Percentiles rank a stretch among this genome's conserved stretches.
phyloP scores from a whole-genome alignment of 208 protist species.

The Vickermania ingenoplastis region DNA sequence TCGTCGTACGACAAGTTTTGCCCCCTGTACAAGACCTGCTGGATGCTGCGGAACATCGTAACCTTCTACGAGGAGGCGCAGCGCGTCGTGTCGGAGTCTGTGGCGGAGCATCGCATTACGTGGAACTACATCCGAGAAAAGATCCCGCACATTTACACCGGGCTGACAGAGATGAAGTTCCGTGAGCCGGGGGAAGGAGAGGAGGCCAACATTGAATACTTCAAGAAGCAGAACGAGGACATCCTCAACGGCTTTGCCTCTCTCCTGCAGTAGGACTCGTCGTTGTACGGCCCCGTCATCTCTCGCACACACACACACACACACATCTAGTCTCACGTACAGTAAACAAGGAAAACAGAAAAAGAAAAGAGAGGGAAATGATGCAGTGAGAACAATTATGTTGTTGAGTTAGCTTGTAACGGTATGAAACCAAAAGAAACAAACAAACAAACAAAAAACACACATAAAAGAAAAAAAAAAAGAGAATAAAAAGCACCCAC shows the following conservation, averaged over 20 bases:
- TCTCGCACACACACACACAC: not conserved
- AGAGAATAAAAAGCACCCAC: constrained; percentile 5
- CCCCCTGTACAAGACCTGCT: constrained; percentile 98
- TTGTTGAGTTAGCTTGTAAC: not conserved
- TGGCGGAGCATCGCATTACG: constrained; percentile 93
- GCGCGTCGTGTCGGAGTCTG: constrained; percentile 82
- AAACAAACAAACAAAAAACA: constrained; percentile 19
- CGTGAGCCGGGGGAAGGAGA: constrained; percentile 80
- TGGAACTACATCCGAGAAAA: constrained; percentile 92
- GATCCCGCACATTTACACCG: constrained; percentile 75
- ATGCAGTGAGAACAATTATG: not conserved
- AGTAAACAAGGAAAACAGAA: constrained; percentile 9
- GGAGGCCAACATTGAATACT: constrained; percentile 78
- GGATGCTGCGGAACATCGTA: constrained; percentile 98
- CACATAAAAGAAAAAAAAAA: constrained; percentile 11
- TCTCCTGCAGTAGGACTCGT: constrained; percentile 51
- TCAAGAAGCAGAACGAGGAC: constrained; percentile 85
- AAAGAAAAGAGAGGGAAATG: not conserved
- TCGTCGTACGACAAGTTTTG: constrained; percentile 96
- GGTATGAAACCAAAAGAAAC: constrained; percentile 10
- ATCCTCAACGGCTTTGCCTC: constrained; percentile 77
- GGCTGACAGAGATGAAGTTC: constrained; percentile 90
- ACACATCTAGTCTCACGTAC: not conserved
- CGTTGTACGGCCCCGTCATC: constrained; percentile 3
- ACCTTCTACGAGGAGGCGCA: constrained; percentile 95